phyloP scores from a whole-genome alignment of 306 rosid species.

The Rosa lucieae region DNA sequence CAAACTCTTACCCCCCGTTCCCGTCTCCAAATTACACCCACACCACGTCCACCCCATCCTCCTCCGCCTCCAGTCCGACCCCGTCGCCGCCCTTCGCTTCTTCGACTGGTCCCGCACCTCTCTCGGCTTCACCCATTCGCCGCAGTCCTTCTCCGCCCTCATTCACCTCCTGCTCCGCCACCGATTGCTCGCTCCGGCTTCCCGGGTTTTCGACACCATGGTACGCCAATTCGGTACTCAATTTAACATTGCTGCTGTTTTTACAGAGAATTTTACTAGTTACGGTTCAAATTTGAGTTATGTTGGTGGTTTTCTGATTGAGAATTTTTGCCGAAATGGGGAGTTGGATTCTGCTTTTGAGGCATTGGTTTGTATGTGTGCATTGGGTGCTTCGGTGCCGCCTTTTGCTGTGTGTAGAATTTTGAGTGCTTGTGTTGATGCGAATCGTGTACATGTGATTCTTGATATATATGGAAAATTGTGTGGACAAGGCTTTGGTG shows the following conservation, averaged over 20 bases:
- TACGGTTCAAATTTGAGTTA: slow-evolving; percentile 1
- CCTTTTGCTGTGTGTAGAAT: slow-evolving; percentile 11
- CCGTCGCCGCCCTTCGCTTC: slow-evolving; percentile 26
- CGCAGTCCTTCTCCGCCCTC: slow-evolving; percentile 15
- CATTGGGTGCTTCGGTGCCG: slow-evolving; percentile 15
- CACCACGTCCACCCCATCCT: slow-evolving; percentile 24
- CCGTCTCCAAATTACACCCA: slow-evolving; percentile 14
- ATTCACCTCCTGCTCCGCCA: slow-evolving; percentile 22
- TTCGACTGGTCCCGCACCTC: slow-evolving; percentile 24
- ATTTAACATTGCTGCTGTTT: slow-evolving; percentile 1
- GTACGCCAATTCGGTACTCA: slow-evolving; percentile 7
- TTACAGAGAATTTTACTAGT: slow-evolving; percentile 4
- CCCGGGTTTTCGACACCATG: slow-evolving; percentile 20
- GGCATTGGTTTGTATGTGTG: background rate
- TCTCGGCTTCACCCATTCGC: slow-evolving; percentile 24
- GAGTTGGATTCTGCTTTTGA: slow-evolving; percentile 27
- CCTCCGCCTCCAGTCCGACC: slow-evolving; percentile 16
- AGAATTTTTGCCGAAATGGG: slow-evolving; percentile 24
- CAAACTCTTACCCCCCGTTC: slow-evolving; percentile 13
- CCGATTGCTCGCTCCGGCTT: slow-evolving; percentile 23
- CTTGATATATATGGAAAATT: slow-evolving; percentile 15
- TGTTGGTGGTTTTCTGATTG: slow-evolving; percentile 25
- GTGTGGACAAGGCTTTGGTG: slow-evolving; percentile 13
- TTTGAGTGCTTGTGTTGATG: slow-evolving; percentile 21
- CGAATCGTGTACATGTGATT: slow-evolving; percentile 14